Conservation (phyloP, 768 basidiomycete species). For the Epithele typhae region DNA sequence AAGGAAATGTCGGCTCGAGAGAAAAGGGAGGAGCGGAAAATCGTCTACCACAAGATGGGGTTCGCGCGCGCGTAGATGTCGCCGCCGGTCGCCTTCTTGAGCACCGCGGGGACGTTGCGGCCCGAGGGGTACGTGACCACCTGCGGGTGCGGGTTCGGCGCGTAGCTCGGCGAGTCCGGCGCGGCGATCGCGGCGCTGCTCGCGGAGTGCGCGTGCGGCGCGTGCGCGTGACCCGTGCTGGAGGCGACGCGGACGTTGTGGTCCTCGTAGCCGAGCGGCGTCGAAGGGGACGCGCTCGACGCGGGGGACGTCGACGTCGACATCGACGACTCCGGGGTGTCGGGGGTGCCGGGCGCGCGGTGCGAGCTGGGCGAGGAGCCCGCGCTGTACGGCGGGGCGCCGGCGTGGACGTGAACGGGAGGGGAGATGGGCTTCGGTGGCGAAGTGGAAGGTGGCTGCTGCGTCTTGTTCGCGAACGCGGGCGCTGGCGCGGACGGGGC, state of each 20-base stretch:
- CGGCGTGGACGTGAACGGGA: slow-evolving; percentile 14
- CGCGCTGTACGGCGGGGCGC: slow-evolving; percentile 11
- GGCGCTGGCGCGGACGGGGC: slow-evolving; percentile 1
- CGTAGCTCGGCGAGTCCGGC: slow-evolving; percentile 1
- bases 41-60: slow-evolving; percentile 13
- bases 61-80: slow-evolving; percentile 15
- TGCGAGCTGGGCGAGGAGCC: slow-evolving; percentile 18
- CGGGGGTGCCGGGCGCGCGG: slow-evolving; percentile 21
- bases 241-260: slow-evolving; percentile 18
- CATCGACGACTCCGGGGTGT: slow-evolving; percentile 28
- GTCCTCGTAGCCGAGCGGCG: slow-evolving; percentile 25
- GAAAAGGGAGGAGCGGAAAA: background rate
- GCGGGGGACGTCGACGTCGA: slow-evolving; percentile 28
- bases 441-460: slow-evolving; percentile 11
- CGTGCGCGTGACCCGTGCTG: slow-evolving; percentile 6
- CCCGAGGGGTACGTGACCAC: background rate
- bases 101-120: background rate
- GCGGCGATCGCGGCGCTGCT: background rate
- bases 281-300: slow-evolving; percentile 26
- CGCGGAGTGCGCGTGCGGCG: slow-evolving; percentile 7
- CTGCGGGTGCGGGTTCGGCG: background rate
- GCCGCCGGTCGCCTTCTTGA: slow-evolving; percentile 12
- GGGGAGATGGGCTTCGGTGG: slow-evolving; percentile 16
- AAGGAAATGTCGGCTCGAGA: background rate
- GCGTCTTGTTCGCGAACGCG: slow-evolving; percentile 11